Evolutionary conservation across 176 grass and related monocot genomes (phyloP).

Genomic region (Eragrostis curvula): DNA sequence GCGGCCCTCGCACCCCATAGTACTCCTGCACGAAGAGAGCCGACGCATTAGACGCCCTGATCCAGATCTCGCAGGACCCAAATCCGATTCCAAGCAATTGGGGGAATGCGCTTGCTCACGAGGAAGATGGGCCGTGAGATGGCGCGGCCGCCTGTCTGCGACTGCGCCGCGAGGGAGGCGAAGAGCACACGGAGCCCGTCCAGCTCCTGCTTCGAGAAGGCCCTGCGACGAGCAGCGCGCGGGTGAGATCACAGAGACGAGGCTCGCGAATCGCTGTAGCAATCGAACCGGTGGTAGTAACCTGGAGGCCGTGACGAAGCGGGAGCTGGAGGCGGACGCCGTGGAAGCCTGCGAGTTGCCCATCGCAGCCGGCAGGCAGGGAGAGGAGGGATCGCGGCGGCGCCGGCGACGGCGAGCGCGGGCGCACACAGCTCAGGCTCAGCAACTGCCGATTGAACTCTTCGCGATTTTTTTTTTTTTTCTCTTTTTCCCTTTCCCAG

Average conservation of each 20-base stretch:
- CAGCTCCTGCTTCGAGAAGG: slow-evolving; percentile 87
- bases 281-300: not conserved
- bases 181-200: slow-evolving; percentile 70
- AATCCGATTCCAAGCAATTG: not conserved
- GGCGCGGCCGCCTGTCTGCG: slow-evolving; percentile 57
- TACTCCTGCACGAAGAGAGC: slow-evolving; percentile 55
- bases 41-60: not conserved
- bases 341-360: slow-evolving; percentile 74
- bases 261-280: not conserved
- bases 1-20: slow-evolving; percentile 56
- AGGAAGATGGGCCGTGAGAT: slow-evolving; percentile 73
- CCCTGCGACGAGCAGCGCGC: slow-evolving; percentile 38
- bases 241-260: slow-evolving; percentile 4
- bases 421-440: slow-evolving; percentile 4
- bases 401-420: slow-evolving; percentile 21
- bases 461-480: not conserved
- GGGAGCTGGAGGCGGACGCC: slow-evolving; percentile 26
- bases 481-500: not conserved
- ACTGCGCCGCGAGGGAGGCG: slow-evolving; percentile 66
- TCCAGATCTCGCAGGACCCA: slow-evolving; percentile 30
- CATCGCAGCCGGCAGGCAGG: slow-evolving; percentile 46
- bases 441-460: slow-evolving; percentile 26
- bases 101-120: slow-evolving; percentile 27
- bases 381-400: not conserved
- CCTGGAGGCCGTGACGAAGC: slow-evolving; percentile 66